Evolutionary conservation across 2,329 filamentous ascomycete species (phyloP), one percentile per base, ranked within the genome.

Genomic region (Arthrobotrys megalospora): DNA sequence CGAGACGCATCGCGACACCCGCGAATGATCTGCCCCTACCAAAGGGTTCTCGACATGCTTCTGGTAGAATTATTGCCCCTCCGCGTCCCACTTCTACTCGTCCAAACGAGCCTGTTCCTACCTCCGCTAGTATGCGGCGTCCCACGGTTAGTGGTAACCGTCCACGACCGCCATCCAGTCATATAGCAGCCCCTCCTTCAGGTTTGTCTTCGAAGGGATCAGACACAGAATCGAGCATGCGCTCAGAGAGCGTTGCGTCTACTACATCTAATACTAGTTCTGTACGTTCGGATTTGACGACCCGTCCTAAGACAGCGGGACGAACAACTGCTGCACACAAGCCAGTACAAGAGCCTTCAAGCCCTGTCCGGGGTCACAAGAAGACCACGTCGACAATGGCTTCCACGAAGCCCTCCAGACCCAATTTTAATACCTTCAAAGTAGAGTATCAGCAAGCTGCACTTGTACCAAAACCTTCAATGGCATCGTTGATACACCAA

Each of bases 221-320:
- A 28, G 73, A 77, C 36, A 71, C 73, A 38, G 73, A 77, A 38
- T 67, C 73, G 8, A 77, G 73, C 34, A 71, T 77, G 12, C 73
- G 73, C 19, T 77, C 73, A 28, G 73, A 77, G 38, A 77, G 73
- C 32, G 73, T 71, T 62, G 73, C 73, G 55, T 77, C 73, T 38
- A 71, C 65, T 50, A 77, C 60, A 12, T 77, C 73, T 3, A 77
- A 77, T 41, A 70, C 48, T 38, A 77, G 73, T 36, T 77, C 73
- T 41, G 73, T 50, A 10, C 66, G 73, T 12, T 77, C 73, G 2
- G 73, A 77, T 67, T 19, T 62, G 5, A 77, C 73, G 1, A 77
- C 73, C 14, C 48, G 67, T 16, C 73, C 73, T 3, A 77, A 71
- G 28, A 55, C 65, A 11, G 50, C 58, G 12, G 36, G 41, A 28